Conservation (phyloP, 1,284 basidiomycete species). For the Ustilago crameri region DNA sequence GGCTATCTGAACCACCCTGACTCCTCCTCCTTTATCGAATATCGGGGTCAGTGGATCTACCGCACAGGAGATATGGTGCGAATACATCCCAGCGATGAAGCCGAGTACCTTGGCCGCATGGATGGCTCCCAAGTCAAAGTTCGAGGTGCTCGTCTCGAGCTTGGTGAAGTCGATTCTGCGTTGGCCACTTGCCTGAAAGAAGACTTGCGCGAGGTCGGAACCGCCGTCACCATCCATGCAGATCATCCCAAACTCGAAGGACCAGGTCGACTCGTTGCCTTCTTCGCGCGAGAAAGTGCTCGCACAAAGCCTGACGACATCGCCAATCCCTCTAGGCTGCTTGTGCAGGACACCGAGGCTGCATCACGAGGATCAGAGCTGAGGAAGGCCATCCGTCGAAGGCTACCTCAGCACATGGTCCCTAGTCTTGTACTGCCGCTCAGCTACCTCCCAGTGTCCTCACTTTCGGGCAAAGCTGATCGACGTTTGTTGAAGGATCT, state of each 20-base stretch:
- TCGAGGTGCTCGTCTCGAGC: slow-evolving; percentile 63
- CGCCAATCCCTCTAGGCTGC: slow-evolving; percentile 6
- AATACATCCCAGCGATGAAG: slow-evolving; percentile 49
- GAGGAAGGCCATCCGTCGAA: slow-evolving; percentile 21
- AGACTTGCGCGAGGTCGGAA: slow-evolving; percentile 12
- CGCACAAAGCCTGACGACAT: slow-evolving; percentile 15
- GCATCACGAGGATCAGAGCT: slow-evolving; percentile 10
- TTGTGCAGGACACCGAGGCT: slow-evolving; percentile 15
- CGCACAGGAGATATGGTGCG: slow-evolving; percentile 63
- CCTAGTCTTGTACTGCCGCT: slow-evolving; percentile 57
- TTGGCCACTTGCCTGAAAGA: slow-evolving; percentile 17
- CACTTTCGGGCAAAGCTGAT: slow-evolving; percentile 61
- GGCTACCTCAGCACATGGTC: slow-evolving; percentile 61
- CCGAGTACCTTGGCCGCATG: slow-evolving; percentile 62
- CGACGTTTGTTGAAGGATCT: slow-evolving; percentile 31
- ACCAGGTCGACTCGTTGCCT: slow-evolving; percentile 50
- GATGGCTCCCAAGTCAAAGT: slow-evolving; percentile 64
- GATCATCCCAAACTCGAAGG: slow-evolving; percentile 38
- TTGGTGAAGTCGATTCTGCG: slow-evolving; percentile 58
- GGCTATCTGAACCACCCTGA: slow-evolving; percentile 54
- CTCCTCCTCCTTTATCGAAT: slow-evolving; percentile 42
- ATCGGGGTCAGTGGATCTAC: slow-evolving; percentile 42
- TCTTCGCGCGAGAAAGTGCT: slow-evolving; percentile 28
- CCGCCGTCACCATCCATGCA: slow-evolving; percentile 43
- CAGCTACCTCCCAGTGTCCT: slow-evolving; percentile 48